Conservation (phyloP, 768 basidiomycete species). For the Suillus placidus region DNA sequence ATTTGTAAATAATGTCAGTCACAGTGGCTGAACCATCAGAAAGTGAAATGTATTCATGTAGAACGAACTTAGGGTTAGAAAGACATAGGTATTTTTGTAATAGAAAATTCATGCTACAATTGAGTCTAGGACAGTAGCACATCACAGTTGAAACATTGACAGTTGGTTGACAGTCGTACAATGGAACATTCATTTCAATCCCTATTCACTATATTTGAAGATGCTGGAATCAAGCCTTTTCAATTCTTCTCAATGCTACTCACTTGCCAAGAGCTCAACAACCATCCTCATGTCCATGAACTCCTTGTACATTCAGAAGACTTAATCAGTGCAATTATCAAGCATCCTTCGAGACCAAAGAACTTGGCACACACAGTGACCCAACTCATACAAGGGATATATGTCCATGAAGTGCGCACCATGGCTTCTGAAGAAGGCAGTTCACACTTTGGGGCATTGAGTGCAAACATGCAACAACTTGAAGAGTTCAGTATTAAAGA, state of each 20-base stretch:
- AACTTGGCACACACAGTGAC: no score
- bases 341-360: background rate
- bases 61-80: background rate
- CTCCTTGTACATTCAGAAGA: slow-evolving; percentile 1
- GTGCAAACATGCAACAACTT: slow-evolving; percentile 10
- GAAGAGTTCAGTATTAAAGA: slow-evolving; percentile 17
- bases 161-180: background rate
- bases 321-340: background rate
- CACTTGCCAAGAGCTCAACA: background rate
- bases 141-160: no score
- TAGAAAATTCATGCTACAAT: no score
- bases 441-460: slow-evolving; percentile 16
- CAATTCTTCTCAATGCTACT: slow-evolving; percentile 4
- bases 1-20: slow-evolving; percentile 10
- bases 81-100: background rate
- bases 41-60: background rate
- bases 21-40: background rate
- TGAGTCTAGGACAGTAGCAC: no score
- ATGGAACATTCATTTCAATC: background rate
- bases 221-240: slow-evolving; percentile 22
- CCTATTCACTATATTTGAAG: slow-evolving; percentile 23
- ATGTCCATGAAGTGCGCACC: background rate
- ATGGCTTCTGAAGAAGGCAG: slow-evolving; percentile 11
- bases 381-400: background rate
- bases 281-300: slow-evolving; percentile 2